Percentiles rank a stretch among this genome's conserved stretches.
Conservation (phyloP, 108 stramenopile genomes). For the Cylindrotheca fusiformis region DNA sequence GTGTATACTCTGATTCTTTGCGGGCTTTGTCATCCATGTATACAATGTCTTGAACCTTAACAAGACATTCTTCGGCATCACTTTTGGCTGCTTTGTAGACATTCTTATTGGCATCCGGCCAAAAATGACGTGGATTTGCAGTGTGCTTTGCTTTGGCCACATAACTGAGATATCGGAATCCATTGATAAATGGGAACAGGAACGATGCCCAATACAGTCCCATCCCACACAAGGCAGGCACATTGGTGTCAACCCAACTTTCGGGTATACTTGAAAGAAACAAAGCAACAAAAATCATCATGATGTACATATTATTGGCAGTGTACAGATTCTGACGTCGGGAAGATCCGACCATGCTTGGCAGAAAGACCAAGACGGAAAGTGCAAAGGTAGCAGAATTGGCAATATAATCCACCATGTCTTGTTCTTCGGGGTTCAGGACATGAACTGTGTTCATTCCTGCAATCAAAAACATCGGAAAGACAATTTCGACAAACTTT, state of each 20-base stretch:
- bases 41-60: not conserved
- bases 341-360: not conserved
- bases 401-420: not conserved
- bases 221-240: not conserved
- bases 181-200: not conserved
- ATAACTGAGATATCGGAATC: not conserved
- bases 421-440: not conserved
- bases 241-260: not conserved
- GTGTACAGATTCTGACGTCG: not conserved
- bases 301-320: not conserved
- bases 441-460: not conserved
- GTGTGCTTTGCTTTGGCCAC: not conserved
- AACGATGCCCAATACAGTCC: not conserved
- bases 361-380: not conserved
- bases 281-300: not conserved
- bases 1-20: not conserved
- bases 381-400: not conserved
- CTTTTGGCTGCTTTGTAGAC: not conserved
- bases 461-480: slow-evolving; percentile 5
- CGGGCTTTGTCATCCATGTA: not conserved
- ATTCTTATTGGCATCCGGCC: not conserved
- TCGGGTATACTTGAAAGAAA: not conserved
- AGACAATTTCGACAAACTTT: not conserved
- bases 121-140: not conserved
- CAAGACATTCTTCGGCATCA: not conserved